These are phyloP conservation scores for Aureobasidium sp. DNA, from an alignment of 2,329 filamentous ascomycete species.

Conservation along the genomic window DNA sequence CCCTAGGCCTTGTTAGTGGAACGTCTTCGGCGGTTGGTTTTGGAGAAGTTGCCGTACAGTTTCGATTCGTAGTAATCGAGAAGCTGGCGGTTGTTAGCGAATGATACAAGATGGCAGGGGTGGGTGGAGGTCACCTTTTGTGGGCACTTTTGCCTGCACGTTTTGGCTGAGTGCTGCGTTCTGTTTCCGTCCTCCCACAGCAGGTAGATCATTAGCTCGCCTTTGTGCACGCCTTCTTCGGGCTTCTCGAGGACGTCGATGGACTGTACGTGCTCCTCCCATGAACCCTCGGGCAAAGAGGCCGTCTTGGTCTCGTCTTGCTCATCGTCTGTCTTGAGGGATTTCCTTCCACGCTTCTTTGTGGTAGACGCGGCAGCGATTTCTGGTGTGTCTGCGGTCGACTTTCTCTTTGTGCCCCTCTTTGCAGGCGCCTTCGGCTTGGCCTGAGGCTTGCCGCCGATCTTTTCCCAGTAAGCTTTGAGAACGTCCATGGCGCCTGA, in stretches of 20 bases:
- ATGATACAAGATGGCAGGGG: too few relatives aligned
- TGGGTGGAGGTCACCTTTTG: slow-evolving; percentile 50
- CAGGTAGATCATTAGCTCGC: slow-evolving; percentile 56
- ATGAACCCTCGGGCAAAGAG: slow-evolving; percentile 65
- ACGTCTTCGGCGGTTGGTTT: slow-evolving; percentile 8
- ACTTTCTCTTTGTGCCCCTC: slow-evolving; percentile 21
- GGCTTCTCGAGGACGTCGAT: slow-evolving; percentile 67
- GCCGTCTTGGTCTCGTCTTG: slow-evolving; percentile 29
- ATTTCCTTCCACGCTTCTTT: slow-evolving; percentile 11
- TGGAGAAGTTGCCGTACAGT: not conserved
- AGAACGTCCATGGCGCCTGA: slow-evolving; percentile 45
- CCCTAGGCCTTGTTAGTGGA: slow-evolving; percentile 9
- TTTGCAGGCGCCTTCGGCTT: slow-evolving; percentile 21
- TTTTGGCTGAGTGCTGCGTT: slow-evolving; percentile 60
- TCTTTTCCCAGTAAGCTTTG: slow-evolving; percentile 51
- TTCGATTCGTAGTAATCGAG: slow-evolving; percentile 10
- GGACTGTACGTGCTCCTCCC: slow-evolving; percentile 63
- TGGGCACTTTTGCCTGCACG: slow-evolving; percentile 67
- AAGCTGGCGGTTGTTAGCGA: not conserved
- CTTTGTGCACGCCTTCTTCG: slow-evolving; percentile 15
- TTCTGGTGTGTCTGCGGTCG: slow-evolving; percentile 15
- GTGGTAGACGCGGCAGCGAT: not conserved
- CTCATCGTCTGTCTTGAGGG: slow-evolving; percentile 24
- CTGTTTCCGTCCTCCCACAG: slow-evolving; percentile 67
- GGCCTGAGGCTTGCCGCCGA: slow-evolving; percentile 47